Base-by-base conservation (phyloP, 768 basidiomycete genomes). In the Suillus alpinus region DNA sequence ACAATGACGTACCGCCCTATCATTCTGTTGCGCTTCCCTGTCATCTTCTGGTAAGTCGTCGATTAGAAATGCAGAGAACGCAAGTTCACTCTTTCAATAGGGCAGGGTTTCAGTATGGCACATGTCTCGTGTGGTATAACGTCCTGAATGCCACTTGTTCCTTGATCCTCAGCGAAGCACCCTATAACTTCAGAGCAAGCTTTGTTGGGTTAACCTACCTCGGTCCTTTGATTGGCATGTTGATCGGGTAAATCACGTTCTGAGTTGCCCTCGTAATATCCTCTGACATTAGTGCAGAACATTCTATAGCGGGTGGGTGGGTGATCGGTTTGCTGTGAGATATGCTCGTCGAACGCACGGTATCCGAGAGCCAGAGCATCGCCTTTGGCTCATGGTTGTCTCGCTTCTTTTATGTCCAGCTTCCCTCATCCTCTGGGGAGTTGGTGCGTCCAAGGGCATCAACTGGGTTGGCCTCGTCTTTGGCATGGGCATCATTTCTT, bases 321-420 rank as follows among this genome's bases (percentile, higher is more conserved):
- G 64, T 2, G 67, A 68, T 14, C 57, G 57, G n/a, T 68, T 66
- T 37, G 66, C 67, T 23, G 67, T 68, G 56, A 57, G 53, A 14
- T 63, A 63, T 52, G 67, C 67, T 16, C 64, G 67, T 32, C 55
- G 58, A 36, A 66, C 61, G 6, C 26, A 7, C 29, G 67, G 67
- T 23, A 51, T 63, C 23, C 59, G 67, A 14, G 67, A 68, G 39
- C 67, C 67, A 8, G 67, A 68, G 37, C 64, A 68, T 43, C 64
- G 67, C 16, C 62, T 68, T n/a, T 68, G 67, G 67, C 65, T 67
- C n/a, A 63, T 68, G 65, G 43, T 68, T 32, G 62, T 66, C 20
- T 68, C 67, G 4, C 40, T 65, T 13, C 8, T 65, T 29, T 56
- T 68, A 40, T 66, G 64, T 20, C 64, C 67, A 8, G 55, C 62